Percentiles rank a stretch among this genome's conserved stretches.
Evolutionary conservation across 2,329 filamentous ascomycete species (phyloP).

Genomic region (Aspergillus melleus): DNA sequence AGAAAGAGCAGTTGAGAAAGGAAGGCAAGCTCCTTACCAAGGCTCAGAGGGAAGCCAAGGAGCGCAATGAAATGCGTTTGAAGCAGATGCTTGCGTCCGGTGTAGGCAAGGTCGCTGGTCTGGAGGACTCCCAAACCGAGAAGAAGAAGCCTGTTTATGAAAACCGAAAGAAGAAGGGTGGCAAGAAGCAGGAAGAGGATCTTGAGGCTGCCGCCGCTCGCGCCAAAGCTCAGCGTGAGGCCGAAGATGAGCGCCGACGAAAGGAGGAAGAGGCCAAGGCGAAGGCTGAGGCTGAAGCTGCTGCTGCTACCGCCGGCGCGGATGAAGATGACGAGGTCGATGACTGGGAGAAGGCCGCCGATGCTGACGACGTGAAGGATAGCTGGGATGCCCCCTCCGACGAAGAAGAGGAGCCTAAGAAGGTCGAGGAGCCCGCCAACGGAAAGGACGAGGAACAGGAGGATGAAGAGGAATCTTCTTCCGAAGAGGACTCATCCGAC

Average conservation of each 20-base stretch:
- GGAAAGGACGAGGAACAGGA: conserved; percentile 22
- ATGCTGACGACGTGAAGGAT: conserved; percentile 79
- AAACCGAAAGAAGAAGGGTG: conserved; percentile 71
- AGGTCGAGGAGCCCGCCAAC: conserved; percentile 26
- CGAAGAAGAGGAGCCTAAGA: conserved; percentile 63
- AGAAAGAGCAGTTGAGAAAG: conserved; percentile 50
- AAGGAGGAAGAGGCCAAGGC: conserved; percentile 75
- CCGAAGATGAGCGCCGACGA: conserved; percentile 57
- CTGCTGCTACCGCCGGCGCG: conserved; percentile 55
- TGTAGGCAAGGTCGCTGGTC: conserved; percentile 45
- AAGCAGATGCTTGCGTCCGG: conserved; percentile 52
- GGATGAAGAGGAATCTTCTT: conserved; percentile 12
- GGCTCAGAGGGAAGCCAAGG: conserved; percentile 49
- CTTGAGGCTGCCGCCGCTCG: conserved; percentile 50
- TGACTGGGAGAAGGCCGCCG: conserved; percentile 84
- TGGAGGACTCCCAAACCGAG: conserved; percentile 50
- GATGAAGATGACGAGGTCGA: conserved; percentile 61
- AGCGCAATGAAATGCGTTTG: conserved; percentile 49
- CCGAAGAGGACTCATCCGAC: conserved; percentile 27
- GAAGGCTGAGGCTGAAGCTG: conserved; percentile 73
- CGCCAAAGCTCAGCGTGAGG: conserved; percentile 47
- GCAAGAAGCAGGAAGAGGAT: conserved; percentile 61
- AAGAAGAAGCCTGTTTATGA: conserved; percentile 80
- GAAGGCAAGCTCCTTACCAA: conserved; percentile 53
- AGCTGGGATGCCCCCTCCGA: conserved; percentile 76